phyloP scores from a whole-genome alignment of 2,329 filamentous ascomycete species.

The Mycosphaerelloides madeirae region DNA sequence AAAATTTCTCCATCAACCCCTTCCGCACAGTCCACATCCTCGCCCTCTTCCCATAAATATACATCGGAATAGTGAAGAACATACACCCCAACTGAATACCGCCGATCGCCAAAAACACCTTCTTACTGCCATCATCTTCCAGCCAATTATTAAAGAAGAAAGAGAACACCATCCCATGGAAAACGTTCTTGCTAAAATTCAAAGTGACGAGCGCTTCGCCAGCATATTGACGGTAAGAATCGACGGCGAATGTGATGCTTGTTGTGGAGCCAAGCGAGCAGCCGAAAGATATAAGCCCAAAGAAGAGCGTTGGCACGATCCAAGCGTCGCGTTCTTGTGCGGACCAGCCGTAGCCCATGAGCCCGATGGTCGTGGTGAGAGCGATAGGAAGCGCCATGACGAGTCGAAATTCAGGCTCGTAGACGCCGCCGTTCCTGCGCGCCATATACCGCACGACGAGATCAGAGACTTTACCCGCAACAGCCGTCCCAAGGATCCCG shows the following conservation, averaged over 20 bases:
- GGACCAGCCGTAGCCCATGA: constrained; percentile 97
- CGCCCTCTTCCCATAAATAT: constrained; percentile 83
- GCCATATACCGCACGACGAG: constrained; percentile 78
- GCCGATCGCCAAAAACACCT: constrained; percentile 76
- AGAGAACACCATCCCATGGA: constrained; percentile 84
- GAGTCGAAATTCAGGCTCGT: constrained; percentile 89
- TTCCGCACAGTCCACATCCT: constrained; percentile 90
- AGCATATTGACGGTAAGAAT: constrained; percentile 88
- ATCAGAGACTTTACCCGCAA: constrained; percentile 84
- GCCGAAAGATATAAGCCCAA: constrained; percentile 86
- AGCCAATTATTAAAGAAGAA: constrained; percentile 87
- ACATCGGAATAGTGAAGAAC: constrained; percentile 79
- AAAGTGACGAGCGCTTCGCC: constrained; percentile 90
- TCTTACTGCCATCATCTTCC: constrained; percentile 65
- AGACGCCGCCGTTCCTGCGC: constrained; percentile 81
- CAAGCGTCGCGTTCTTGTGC: constrained; percentile 68
- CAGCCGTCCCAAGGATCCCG: constrained; percentile 82
- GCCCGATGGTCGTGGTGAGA: constrained; percentile 71
- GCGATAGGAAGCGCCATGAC: constrained; percentile 81
- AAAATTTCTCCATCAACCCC: constrained; percentile 80
- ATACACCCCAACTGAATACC: constrained; percentile 77
- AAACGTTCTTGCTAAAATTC: constrained; percentile 90
- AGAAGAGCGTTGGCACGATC: constrained; percentile 92
- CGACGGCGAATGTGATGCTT: constrained; percentile 87
- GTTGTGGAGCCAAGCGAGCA: constrained; percentile 88